Evolutionary conservation across 2,329 filamentous ascomycete genomes (phyloP).

Genomic region (Peltaster fructicola): DNA sequence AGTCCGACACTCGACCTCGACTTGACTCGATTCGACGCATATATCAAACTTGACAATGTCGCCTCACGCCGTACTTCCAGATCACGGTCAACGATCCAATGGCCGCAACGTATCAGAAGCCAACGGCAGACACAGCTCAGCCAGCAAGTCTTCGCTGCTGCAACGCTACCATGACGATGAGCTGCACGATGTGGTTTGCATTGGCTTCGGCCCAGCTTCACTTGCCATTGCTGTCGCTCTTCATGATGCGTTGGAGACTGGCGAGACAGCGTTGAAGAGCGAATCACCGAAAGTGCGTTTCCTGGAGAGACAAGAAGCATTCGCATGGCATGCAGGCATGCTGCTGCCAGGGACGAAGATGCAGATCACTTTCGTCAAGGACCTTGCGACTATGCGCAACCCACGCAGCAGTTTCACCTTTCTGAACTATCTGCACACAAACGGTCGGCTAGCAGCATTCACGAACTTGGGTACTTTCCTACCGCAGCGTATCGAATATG

Average conservation of each 20-base stretch:
- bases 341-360: slow-evolving; percentile 82
- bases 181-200: slow-evolving; percentile 69
- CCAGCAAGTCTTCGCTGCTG: slow-evolving; percentile 16
- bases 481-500: slow-evolving; percentile 73
- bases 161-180: slow-evolving; percentile 40
- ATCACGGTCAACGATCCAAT: no score
- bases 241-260: slow-evolving; percentile 51
- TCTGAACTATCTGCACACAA: slow-evolving; percentile 76
- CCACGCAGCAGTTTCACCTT: slow-evolving; percentile 88
- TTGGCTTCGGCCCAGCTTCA: slow-evolving; percentile 85
- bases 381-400: slow-evolving; percentile 75
- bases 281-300: slow-evolving; percentile 58
- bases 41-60: no score
- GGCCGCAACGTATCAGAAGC: no score
- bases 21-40: no score
- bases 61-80: no score
- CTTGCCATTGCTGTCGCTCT: slow-evolving; percentile 78
- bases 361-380: slow-evolving; percentile 97
- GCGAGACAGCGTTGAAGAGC: slow-evolving; percentile 17
- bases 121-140: no score
- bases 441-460: slow-evolving; percentile 71
- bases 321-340: slow-evolving; percentile 94
- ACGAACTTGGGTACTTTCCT: slow-evolving; percentile 81
- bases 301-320: slow-evolving; percentile 65
- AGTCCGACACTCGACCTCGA: no score